Conservation (phyloP, 31 red algal species). For the Asparagopsis taxiformis region DNA sequence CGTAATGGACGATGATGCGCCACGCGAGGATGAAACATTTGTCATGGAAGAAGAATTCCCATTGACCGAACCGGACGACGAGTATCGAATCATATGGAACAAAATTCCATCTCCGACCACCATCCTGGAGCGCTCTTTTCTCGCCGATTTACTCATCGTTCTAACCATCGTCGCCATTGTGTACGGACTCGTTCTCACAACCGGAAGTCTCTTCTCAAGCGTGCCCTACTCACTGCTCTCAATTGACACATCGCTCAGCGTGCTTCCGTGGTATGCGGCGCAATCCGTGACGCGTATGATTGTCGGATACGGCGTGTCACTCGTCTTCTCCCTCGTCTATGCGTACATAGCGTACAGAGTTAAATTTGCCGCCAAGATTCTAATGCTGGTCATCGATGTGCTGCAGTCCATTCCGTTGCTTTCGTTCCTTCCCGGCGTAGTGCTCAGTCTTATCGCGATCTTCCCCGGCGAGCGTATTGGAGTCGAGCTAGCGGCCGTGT, state of each 20-base stretch:
- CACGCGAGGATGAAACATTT: slow-evolving; percentile 36
- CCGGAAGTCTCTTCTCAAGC: slow-evolving; percentile 40
- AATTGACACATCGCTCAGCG: slow-evolving; percentile 45
- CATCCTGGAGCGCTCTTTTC: slow-evolving; percentile 4
- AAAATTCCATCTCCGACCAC: slow-evolving; percentile 18
- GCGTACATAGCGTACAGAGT: slow-evolving; percentile 90
- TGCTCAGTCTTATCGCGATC: slow-evolving; percentile 82
- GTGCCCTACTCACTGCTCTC: slow-evolving; percentile 45
- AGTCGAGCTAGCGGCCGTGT: slow-evolving; percentile 87
- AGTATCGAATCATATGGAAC: slow-evolving; percentile 24
- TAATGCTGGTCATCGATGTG: slow-evolving; percentile 89
- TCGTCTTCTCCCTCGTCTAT: slow-evolving; percentile 84
- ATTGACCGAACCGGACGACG: slow-evolving; percentile 34
- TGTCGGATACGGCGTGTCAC: slow-evolving; percentile 77
- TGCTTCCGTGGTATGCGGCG: slow-evolving; percentile 80
- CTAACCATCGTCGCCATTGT: slow-evolving; percentile 50
- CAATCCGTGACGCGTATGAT: slow-evolving; percentile 80
- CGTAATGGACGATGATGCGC: too few species aligned
- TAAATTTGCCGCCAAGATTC: slow-evolving; percentile 77
- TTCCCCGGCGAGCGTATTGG: slow-evolving; percentile 91
- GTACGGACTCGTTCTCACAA: slow-evolving; percentile 49
- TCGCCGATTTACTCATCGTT: slow-evolving; percentile 41
- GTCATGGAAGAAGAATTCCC: slow-evolving; percentile 31
- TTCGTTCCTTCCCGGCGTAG: slow-evolving; percentile 91
- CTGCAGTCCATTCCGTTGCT: slow-evolving; percentile 92